phyloP scores from a whole-genome alignment of 108 stramenopile species.

The Parietichytrium sp. region DNA sequence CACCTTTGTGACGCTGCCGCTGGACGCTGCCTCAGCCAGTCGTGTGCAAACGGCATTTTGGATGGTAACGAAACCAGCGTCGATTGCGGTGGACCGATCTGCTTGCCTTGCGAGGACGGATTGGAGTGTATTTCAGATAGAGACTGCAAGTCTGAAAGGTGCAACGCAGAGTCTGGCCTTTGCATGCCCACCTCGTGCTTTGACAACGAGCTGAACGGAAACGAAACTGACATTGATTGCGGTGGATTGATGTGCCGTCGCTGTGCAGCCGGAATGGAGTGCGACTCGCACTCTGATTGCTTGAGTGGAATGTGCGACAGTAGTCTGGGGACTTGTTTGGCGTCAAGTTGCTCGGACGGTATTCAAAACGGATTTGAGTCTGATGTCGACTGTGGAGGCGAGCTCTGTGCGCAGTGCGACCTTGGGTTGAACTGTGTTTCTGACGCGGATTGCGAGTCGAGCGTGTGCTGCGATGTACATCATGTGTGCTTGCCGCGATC shows the following conservation, averaged over 20 bases:
- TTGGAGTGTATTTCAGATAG: not conserved
- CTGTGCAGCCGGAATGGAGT: not conserved
- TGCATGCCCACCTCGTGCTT: conserved; percentile 26
- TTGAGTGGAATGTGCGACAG: conserved; percentile 10
- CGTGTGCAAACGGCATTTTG: conserved; percentile 16
- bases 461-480: not conserved
- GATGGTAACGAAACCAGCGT: conserved; percentile 39
- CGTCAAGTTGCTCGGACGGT: not conserved
- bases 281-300: not conserved
- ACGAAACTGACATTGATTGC: conserved; percentile 34
- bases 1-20: not conserved
- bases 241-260: not conserved
- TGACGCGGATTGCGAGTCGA: not conserved
- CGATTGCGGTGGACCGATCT: conserved; percentile 40
- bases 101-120: not conserved
- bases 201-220: conserved; percentile 13
- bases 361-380: conserved; percentile 6
- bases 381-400: conserved; percentile 14
- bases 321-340: not conserved
- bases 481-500: not conserved
- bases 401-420: not conserved
- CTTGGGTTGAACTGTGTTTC: not conserved
- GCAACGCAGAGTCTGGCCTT: not conserved
- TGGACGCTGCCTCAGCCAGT: not conserved
- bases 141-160: conserved; percentile 24